A percentile compares a stretch with the other conserved stretches of the same genome.
These are phyloP conservation scores for Daldinia childiae DNA, from an alignment of 495 filamentous ascomycete genomes.

Conservation along the genomic window DNA sequence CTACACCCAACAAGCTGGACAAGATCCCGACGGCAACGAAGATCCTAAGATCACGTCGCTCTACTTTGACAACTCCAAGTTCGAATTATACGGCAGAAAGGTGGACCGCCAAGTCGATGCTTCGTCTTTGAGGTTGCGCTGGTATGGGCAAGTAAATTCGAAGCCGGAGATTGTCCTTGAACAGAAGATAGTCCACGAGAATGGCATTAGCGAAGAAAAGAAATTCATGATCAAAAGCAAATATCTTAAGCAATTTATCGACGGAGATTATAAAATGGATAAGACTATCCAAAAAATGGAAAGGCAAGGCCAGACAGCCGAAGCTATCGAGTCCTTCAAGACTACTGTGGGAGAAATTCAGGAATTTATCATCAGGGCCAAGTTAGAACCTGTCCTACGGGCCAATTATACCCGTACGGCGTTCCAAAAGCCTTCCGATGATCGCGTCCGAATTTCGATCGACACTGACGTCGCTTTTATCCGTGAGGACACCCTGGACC, in stretches of 20 bases:
- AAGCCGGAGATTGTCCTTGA: slow-evolving; percentile 84
- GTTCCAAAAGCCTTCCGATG: slow-evolving; percentile 94
- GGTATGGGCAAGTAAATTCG: slow-evolving; percentile 85
- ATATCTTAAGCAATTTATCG: slow-evolving; percentile 88
- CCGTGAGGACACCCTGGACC: slow-evolving; percentile 87
- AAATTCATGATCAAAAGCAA: slow-evolving; percentile 90
- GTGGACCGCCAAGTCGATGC: slow-evolving; percentile 79
- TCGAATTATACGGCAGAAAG: slow-evolving; percentile 86
- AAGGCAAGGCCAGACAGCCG: slow-evolving; percentile 65
- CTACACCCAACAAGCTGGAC: slow-evolving; percentile 87
- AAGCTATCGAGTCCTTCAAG: slow-evolving; percentile 74
- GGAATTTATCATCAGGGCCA: slow-evolving; percentile 76
- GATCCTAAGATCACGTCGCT: slow-evolving; percentile 94
- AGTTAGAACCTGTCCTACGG: slow-evolving; percentile 84
- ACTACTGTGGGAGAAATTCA: slow-evolving; percentile 80
- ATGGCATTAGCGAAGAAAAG: slow-evolving; percentile 77
- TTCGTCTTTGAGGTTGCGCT: slow-evolving; percentile 84
- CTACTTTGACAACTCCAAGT: slow-evolving; percentile 91
- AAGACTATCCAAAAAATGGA: slow-evolving; percentile 87
- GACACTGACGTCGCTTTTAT: slow-evolving; percentile 94
- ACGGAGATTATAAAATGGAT: slow-evolving; percentile 90
- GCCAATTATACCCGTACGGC: slow-evolving; percentile 95
- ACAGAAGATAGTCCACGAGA: slow-evolving; percentile 84
- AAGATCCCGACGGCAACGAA: slow-evolving; percentile 75
- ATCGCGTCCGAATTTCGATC: slow-evolving; percentile 88